These are phyloP conservation scores for Cutaneotrichosporon sp. DNA, from an alignment of 1,284 basidiomycete species.

Conservation along the genomic window DNA sequence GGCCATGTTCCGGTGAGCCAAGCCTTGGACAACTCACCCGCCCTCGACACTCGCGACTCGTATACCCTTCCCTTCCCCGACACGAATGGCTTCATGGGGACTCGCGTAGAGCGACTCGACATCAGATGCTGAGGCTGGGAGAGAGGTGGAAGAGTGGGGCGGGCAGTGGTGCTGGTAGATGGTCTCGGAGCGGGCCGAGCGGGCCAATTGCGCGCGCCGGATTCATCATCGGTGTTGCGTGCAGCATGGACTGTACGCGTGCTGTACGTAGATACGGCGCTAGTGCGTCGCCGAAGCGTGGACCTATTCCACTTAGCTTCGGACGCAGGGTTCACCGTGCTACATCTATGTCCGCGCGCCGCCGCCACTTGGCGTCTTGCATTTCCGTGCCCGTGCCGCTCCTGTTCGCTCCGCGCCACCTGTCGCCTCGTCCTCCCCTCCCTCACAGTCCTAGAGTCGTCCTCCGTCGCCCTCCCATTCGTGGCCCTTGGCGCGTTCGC, in stretches of 20 bases:
- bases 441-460: no score
- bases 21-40: not conserved
- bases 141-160: not conserved
- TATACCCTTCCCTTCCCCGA: no score
- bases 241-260: not conserved
- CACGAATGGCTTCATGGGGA: no score
- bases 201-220: constrained; percentile 1
- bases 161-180: not conserved
- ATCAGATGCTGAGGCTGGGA: not conserved
- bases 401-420: no score
- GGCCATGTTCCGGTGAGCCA: constrained; percentile 65
- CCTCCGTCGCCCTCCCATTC: not conserved
- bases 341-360: no score
- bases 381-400: no score
- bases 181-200: not conserved
- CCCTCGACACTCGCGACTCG: not conserved
- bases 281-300: no score
- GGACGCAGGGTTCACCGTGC: no score
- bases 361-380: no score
- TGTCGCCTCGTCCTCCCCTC: no score
- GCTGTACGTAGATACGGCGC: not conserved
- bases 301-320: no score
- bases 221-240: not conserved
- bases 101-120: not conserved
- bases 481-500: not conserved